A percentile compares a stretch with the other conserved stretches of the same genome.
Conservation (phyloP, 352 stramenopile species). For the Phytophthora chlamydospora region DNA sequence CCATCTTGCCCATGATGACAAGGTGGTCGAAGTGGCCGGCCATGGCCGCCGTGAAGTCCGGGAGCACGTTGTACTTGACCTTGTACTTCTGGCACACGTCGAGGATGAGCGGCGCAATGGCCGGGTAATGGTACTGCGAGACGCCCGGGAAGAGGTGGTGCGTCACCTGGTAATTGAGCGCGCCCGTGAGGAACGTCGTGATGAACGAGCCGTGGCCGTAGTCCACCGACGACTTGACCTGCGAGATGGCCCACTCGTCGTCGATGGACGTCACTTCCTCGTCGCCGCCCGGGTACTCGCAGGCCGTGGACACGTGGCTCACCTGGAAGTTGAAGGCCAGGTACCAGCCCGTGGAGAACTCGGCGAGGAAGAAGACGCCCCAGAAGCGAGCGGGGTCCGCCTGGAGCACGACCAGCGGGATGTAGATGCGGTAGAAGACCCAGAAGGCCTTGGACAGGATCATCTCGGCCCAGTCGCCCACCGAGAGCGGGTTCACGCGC, state of each 20-base stretch:
- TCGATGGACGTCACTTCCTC: constrained; percentile 65
- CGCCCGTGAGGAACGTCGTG: constrained; percentile 94
- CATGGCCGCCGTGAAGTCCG: constrained; percentile 81
- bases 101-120: constrained; percentile 93
- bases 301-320: constrained; percentile 90
- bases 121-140: constrained; percentile 94
- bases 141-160: constrained; percentile 92
- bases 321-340: constrained; percentile 95
- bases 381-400: constrained; percentile 65
- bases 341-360: constrained; percentile 93
- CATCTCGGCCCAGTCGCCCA: constrained; percentile 82
- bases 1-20: constrained; percentile 87
- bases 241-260: constrained; percentile 93
- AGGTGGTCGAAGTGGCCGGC: constrained; percentile 90
- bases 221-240: constrained; percentile 95
- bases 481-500: constrained; percentile 89
- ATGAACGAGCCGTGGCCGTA: constrained; percentile 86
- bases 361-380: constrained; percentile 84
- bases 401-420: constrained; percentile 85
- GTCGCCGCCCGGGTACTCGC: constrained; percentile 85
- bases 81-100: constrained; percentile 94
- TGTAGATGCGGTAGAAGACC: constrained; percentile 89
- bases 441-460: constrained; percentile 91
- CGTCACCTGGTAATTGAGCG: constrained; percentile 97
- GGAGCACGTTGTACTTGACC: constrained; percentile 91